Evolutionary conservation across 257 asterid genomes (phyloP).

Genomic region (Nyctanthes arbortristis): DNA sequence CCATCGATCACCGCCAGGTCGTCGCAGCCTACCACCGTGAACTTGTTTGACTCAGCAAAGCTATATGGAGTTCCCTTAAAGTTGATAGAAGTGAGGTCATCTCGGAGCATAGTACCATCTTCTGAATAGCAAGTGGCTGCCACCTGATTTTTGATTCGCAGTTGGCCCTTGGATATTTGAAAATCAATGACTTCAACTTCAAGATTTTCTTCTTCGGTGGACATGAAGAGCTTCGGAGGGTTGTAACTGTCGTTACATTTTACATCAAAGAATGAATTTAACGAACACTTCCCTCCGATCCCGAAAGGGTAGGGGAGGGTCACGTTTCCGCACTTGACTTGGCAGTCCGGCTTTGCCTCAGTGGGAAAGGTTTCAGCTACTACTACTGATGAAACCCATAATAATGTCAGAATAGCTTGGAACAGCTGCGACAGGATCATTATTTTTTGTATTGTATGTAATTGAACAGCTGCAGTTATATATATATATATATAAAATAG

Average conservation of each 20-base stretch:
- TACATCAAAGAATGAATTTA: conserved; percentile 18
- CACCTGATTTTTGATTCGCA: conserved; percentile 20
- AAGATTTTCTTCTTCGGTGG: background rate
- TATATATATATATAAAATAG: too few species aligned
- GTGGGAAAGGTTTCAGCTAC: background rate
- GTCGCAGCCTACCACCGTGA: too few species aligned
- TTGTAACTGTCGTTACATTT: conserved; percentile 23
- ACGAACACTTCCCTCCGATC: conserved; percentile 28
- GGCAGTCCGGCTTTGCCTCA: conserved; percentile 24
- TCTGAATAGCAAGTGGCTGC: conserved; percentile 9
- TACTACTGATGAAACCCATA: too few species aligned
- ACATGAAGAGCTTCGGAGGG: conserved; percentile 18
- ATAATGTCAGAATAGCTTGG: too few species aligned
- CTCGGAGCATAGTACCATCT: background rate
- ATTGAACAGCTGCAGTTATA: too few species aligned
- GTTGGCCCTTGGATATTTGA: conserved; percentile 3
- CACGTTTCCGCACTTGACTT: conserved; percentile 28
- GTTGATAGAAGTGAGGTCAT: background rate
- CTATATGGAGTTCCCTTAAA: conserved; percentile 22
- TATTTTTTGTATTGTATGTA: too few species aligned
- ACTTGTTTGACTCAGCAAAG: conserved; percentile 39
- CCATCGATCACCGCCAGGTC: background rate
- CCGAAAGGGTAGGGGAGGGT: conserved; percentile 39
- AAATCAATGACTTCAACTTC: background rate
- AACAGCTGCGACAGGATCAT: too few species aligned